Evolutionary conservation across 495 filamentous ascomycete genomes (phyloP), one percentile per base, ranked within the genome.

Genomic region (Echria macrotheca): DNA sequence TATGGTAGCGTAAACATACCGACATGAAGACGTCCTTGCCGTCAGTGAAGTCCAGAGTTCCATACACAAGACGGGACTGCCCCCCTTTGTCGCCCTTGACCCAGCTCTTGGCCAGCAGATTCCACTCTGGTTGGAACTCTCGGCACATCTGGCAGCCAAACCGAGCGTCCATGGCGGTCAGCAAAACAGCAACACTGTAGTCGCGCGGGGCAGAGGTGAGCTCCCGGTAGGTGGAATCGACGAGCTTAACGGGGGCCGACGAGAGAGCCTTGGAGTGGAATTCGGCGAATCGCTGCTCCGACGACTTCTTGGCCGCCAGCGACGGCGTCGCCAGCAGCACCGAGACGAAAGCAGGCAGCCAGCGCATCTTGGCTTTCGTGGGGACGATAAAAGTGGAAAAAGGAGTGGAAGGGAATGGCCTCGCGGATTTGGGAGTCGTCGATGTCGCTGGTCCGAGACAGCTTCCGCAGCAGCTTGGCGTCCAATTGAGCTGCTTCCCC

Each of bases 41-140:
- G 56, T 95, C 82, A 23, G 71, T 62, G 61, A 97, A 99, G 58
- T 99, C 93, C 52, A 97, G 72, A 11, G 89, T 94, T 24, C 81
- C 87, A 70, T 88, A 95, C 41, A 96, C 60, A 46, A 95, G 55
- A 45, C 85, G 75, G 29, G 86, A 80, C 22, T 83, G 83, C 32
- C 80, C 85, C 25, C 73, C 65, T 69, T 84, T 87, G 65, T 89
- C 82, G 2, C 86, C 89, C 60, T 82, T 86, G 50, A 75, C 76
- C 93, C 93, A 99, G 72, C 88, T 94, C 61, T 79, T 86, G 12
- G 80, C 77, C 25, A 99, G 77, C 18, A 99, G 65, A 19, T 95
- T 87, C 84, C 89, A 99, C 69, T 99, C 94, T 1, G 93, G 85
- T 60, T 93, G 83, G 68, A 97, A 96, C 45, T 94, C 86, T 28